phyloP scores from a whole-genome alignment of 345 rosid genomes.

The Bruguiera sexangula region DNA sequence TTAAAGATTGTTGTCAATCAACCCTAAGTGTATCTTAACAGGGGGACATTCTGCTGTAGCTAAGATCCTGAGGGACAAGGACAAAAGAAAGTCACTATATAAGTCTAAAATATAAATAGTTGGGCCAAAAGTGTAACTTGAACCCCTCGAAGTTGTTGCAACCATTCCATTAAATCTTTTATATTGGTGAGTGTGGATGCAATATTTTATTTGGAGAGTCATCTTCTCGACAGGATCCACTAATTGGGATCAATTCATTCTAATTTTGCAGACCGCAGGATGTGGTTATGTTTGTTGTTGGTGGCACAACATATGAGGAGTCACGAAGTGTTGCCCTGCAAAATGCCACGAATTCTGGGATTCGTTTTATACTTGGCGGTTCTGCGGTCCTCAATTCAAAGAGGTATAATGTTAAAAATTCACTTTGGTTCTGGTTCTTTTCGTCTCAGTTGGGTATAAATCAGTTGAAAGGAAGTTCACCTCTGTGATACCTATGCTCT shows the following conservation, averaged over 20 bases:
- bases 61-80: background rate
- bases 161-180: background rate
- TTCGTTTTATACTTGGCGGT: conserved; percentile 89
- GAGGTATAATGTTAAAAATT: conserved; percentile 42
- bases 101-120: background rate
- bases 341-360: conserved; percentile 71
- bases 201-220: background rate
- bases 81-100: background rate
- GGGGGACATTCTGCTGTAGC: background rate
- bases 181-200: background rate
- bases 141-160: background rate
- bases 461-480: background rate
- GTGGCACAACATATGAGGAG: conserved; percentile 97
- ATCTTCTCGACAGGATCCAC: background rate
- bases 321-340: conserved; percentile 76
- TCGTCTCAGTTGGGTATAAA: background rate
- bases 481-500: background rate
- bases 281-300: conserved; percentile 83
- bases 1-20: background rate
- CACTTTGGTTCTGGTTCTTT: background rate
- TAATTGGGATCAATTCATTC: background rate
- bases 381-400: conserved; percentile 73
- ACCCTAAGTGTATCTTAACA: background rate
- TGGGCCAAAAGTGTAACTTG: background rate
- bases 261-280: conserved; percentile 73